Conservation (phyloP, 371 early-diverging fungal species). For the Syncephalastrum monosporum region DNA sequence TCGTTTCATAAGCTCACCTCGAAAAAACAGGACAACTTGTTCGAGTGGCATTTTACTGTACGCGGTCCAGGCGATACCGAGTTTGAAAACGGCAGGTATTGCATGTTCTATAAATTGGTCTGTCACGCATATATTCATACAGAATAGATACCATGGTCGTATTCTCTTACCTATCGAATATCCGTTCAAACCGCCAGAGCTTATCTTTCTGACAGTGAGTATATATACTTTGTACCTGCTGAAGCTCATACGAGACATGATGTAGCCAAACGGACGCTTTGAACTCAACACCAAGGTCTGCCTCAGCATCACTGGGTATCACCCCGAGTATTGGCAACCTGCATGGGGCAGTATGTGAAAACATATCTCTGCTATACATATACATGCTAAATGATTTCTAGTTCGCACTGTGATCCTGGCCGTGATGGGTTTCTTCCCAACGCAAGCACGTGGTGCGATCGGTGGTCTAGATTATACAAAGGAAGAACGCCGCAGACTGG, state of each 20-base stretch:
- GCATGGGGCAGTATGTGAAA: constrained; percentile 79
- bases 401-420: constrained; percentile 88
- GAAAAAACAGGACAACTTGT: constrained; percentile 64
- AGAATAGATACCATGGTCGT: constrained; percentile 69
- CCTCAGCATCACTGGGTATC: constrained; percentile 87
- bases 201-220: constrained; percentile 83
- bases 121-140: neutral
- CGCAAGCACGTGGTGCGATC: constrained; percentile 77
- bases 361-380: constrained; percentile 4
- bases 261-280: constrained; percentile 86
- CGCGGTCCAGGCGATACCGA: constrained; percentile 85
- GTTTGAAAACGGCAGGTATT: constrained; percentile 80
- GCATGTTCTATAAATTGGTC: too few species aligned
- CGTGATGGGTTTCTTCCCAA: constrained; percentile 76
- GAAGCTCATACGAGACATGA: neutral
- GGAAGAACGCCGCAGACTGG: constrained; percentile 64
- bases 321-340: constrained; percentile 94
- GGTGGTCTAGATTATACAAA: constrained; percentile 80
- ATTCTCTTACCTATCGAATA: constrained; percentile 85
- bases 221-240: neutral
- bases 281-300: constrained; percentile 91
- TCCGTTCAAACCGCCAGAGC: constrained; percentile 92
- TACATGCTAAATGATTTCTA: constrained; percentile 9
- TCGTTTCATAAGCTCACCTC: neutral
- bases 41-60: constrained; percentile 95